phyloP scores from a whole-genome alignment of 108 stramenopile genomes.

The Skeletonema potamos region DNA sequence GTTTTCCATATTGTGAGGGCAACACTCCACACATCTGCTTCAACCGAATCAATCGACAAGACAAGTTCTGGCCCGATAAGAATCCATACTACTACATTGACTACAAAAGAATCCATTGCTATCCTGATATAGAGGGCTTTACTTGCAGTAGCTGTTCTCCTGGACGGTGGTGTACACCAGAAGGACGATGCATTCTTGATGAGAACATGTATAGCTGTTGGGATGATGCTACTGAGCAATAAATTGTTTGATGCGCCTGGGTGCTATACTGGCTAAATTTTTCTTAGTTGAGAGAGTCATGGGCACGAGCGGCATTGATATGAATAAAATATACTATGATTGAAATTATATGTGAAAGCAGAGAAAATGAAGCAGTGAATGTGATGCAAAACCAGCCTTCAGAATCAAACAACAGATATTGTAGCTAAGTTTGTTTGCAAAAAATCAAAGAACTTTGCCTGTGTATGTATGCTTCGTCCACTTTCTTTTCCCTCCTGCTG shows the following conservation, averaged over 20 bases:
- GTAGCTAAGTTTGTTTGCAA: too few relatives aligned
- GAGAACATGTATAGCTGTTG: constrained; percentile 39
- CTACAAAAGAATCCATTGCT: constrained; percentile 50
- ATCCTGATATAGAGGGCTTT: constrained; percentile 48
- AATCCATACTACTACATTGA: constrained; percentile 56
- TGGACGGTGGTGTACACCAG: constrained; percentile 44
- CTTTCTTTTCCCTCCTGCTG: too few relatives aligned
- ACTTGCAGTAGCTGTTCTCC: constrained; percentile 48
- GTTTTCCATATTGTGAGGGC: constrained; percentile 44
- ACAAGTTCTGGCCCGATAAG: constrained; percentile 50
- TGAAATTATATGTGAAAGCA: background rate
- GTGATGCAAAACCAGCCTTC: background rate
- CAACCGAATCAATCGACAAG: constrained; percentile 54
- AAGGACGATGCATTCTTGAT: constrained; percentile 52
- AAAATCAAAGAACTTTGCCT: too few relatives aligned
- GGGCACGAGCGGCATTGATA: too few relatives aligned
- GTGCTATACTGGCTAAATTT: too few relatives aligned
- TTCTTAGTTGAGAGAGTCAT: too few relatives aligned
- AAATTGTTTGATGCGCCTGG: background rate
- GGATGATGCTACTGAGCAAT: constrained; percentile 4
- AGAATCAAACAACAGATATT: background rate
- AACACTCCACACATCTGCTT: constrained; percentile 47
- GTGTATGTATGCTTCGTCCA: too few relatives aligned
- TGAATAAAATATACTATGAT: background rate
- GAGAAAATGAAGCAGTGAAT: too few relatives aligned